Evolutionary conservation across 2,329 filamentous ascomycete species (phyloP).

Genomic region (Aphanoascus verrucosus): DNA sequence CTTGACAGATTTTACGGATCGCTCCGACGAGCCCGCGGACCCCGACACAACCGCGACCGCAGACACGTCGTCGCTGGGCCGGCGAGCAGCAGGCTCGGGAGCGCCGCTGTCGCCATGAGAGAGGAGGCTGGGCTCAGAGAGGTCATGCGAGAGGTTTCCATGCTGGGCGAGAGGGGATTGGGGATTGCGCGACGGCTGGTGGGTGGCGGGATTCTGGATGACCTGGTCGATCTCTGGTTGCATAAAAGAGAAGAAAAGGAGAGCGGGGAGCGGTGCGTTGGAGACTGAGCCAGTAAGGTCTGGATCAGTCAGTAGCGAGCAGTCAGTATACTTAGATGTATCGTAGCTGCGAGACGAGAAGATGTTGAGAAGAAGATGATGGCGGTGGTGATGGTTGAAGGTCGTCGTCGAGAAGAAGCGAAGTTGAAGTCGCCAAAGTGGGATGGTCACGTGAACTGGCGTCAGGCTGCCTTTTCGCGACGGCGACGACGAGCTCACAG

Average conservation of each 20-base stretch:
- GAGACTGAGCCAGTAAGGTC: slow-evolving; percentile 47
- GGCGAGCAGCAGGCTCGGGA: slow-evolving; percentile 18
- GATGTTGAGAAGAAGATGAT: background rate
- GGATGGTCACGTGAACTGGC: slow-evolving; percentile 3
- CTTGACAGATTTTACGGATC: slow-evolving; percentile 12
- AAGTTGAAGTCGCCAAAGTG: background rate
- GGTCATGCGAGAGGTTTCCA: slow-evolving; percentile 43
- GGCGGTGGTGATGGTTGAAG: background rate
- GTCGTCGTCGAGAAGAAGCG: background rate
- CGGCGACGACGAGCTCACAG: background rate
- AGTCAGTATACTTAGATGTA: background rate
- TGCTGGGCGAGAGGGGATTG: slow-evolving; percentile 42
- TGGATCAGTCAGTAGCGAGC: slow-evolving; percentile 42
- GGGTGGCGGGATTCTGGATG: slow-evolving; percentile 36
- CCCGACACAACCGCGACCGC: slow-evolving; percentile 18
- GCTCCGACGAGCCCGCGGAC: background rate
- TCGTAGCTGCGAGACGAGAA: background rate
- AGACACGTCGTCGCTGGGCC: slow-evolving; percentile 18
- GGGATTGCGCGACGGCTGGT: slow-evolving; percentile 29
- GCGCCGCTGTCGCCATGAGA: slow-evolving; percentile 32
- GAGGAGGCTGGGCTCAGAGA: slow-evolving; percentile 35
- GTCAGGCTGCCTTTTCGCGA: background rate
- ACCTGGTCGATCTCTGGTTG: slow-evolving; percentile 48
- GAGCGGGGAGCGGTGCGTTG: slow-evolving; percentile 21
- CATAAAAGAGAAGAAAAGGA: slow-evolving; percentile 47